Base-by-base conservation (phyloP, 2,329 filamentous ascomycete species). In the Stagonosporopsis cucurbitacearum region DNA sequence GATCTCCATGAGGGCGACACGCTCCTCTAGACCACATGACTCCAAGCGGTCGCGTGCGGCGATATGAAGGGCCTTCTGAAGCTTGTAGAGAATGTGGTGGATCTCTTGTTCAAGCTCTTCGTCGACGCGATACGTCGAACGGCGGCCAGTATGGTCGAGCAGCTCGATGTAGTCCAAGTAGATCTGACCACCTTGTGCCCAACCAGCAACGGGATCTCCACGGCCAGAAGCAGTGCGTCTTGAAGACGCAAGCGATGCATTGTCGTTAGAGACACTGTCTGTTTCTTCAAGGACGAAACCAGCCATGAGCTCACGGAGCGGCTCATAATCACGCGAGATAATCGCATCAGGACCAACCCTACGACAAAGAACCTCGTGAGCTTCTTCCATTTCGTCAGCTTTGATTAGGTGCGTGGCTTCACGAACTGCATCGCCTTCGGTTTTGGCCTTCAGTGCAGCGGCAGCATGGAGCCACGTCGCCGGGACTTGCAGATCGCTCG, bases 401-500 rank as follows among this genome's bases (percentile, higher is more conserved):
- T 87, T 86, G 56, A 98, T 83, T 12, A 99, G 86, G 67, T 88
- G 95, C 5, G 81, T 80, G 41, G 82, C 83, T 11, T 89, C 82
- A 4, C 62, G 57, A 8, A 73, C 55, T 71, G 93, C 86, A 60
- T 87, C 86, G 67, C 84, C 86, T 42, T 87, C 86, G 54, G 88
- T 87, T 58, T 90, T 89, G 76, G 92, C 92, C 75, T 89, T 89
- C 13, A 94, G 81, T 12, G 93, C 93, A 70, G 93, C 91, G 17
- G 95, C 91, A 57, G 91, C 86, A 86, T 91, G 96, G 46, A 98
- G 82, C 92, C 94, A 96, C 3, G 83, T 75, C 1, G 82, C 76
- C 0, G 94, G 92, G 37, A 98, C 85, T 60, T 86, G 84, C 49
- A 93, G 84, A 28, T 85, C 86, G 40, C 83, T 78, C 0, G 84